Base-by-base conservation (phyloP, 495 filamentous ascomycete species). In the Penicillium silybi region DNA sequence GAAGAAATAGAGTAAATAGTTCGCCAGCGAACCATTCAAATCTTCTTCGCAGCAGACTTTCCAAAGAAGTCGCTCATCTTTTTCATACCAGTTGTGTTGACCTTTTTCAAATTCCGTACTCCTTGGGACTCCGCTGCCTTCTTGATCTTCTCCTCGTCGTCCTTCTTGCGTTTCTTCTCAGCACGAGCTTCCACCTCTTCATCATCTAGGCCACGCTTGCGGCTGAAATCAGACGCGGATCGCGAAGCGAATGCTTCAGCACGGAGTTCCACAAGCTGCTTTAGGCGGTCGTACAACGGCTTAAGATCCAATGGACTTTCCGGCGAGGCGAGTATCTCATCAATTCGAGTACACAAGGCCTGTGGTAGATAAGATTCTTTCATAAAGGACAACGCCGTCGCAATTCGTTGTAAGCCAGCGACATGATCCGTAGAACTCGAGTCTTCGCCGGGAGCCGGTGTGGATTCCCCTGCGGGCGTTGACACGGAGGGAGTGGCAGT, bases 21-120 rank as follows among this genome's bases (percentile, higher is more conserved):
- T 23, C 10, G 11, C 19, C 39, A 9, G 19, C 15, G 26, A 50
- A 43, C 13, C 41, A 17, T 41, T 68, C 61, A 72, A 45, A 65
- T 49, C 50, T 71, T 70, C 52, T 72, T 73, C 19, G 63, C 38
- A 19, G 68, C 57, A 9, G 69, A 85, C 74, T 92, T 96, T 34
- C 78, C 80, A 66, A 98, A 98, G 67, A 97, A 98, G 53, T 85
- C 81, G 57, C 90, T 96, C 84, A 98, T 81, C 77, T 96, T 97
- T 78, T 88, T 90, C 93, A 99, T 99, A 22, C 93, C 95, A 15
- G 62, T 81, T 0, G 84, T 90, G 65, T 96, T 87, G 13, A 88
- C 92, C 73, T 97, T 97, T 65, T 85, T 86, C 60, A 99, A 62
- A 35, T 92, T 78, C 58, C 79, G 83, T 1, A 96, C 82, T 0